These are phyloP conservation scores for Claviceps sp. DNA, from an alignment of 2,329 filamentous ascomycete genomes.

Conservation along the genomic window DNA sequence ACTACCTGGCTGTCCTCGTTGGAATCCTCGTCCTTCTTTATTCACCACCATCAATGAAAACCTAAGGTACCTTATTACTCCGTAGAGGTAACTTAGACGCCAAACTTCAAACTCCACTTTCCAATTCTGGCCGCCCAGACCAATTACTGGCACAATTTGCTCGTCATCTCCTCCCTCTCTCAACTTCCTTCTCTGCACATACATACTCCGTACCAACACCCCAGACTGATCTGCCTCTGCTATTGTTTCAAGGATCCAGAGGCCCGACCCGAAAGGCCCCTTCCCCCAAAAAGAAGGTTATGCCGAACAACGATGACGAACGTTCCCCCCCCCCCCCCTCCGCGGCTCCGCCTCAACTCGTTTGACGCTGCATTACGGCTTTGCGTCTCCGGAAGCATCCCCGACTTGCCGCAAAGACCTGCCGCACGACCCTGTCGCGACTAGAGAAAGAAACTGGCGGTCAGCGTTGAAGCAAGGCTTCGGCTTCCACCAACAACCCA, in stretches of 20 bases:
- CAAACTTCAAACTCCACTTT: not conserved
- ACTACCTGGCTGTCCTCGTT: too few species aligned
- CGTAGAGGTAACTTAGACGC: too few species aligned
- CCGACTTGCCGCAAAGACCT: conserved; percentile 3
- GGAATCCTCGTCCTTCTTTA: too few species aligned
- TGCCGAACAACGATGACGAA: too few species aligned
- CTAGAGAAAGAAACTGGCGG: conserved; percentile 7
- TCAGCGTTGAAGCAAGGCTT: conserved; percentile 1
- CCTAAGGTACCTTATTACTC: too few species aligned
- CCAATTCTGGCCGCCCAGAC: not conserved
- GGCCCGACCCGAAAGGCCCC: conserved; percentile 2
- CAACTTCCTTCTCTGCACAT: not conserved
- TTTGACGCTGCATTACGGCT: conserved; percentile 3
- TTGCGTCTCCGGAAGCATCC: conserved; percentile 4
- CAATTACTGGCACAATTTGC: not conserved
- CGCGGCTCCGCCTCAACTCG: too few species aligned
- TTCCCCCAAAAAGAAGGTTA: not conserved
- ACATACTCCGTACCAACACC: not conserved
- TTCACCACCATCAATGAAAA: too few species aligned
- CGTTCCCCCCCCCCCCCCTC: too few species aligned
- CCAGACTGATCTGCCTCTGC: not conserved
- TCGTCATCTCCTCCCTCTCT: not conserved
- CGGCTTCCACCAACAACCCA: not conserved
- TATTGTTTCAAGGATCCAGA: not conserved
- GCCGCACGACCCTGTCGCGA: not conserved